Conservation (phyloP, 257 asterid species). For the Petrea volubilis region DNA sequence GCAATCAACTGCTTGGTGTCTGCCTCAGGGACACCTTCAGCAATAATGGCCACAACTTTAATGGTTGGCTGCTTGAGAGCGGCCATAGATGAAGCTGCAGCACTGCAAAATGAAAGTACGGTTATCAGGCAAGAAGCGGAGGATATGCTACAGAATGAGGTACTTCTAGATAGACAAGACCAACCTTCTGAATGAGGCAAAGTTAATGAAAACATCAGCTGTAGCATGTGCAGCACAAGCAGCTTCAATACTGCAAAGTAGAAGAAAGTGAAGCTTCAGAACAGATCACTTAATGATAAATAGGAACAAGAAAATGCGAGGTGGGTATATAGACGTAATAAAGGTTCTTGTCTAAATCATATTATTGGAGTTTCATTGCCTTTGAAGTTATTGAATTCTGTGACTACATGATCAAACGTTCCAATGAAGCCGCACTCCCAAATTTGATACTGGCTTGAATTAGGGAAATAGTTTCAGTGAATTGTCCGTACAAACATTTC, state of each 20-base stretch:
- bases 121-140: slow-evolving; percentile 26
- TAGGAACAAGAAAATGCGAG: background rate
- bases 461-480: background rate
- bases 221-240: slow-evolving; percentile 97
- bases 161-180: slow-evolving; percentile 22
- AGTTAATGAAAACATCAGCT: slow-evolving; percentile 98
- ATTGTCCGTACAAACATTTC: background rate
- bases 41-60: slow-evolving; percentile 93
- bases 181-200: slow-evolving; percentile 98
- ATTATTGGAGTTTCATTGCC: background rate
- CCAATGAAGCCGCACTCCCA: background rate
- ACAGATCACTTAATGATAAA: slow-evolving; percentile 7
- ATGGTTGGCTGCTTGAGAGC: slow-evolving; percentile 98
- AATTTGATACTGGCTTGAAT: background rate
- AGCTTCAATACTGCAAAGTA: slow-evolving; percentile 71
- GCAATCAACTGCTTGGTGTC: slow-evolving; percentile 97
- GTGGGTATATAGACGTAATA: background rate
- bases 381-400: background rate
- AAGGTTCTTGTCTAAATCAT: slow-evolving; percentile 5
- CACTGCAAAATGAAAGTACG: slow-evolving; percentile 56
- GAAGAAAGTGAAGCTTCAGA: slow-evolving; percentile 13
- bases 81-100: slow-evolving; percentile 96
- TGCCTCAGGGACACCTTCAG: slow-evolving; percentile 98
- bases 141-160: background rate
- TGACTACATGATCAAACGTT: background rate